Percentiles rank a stretch among this genome's conserved stretches.
phyloP scores from a whole-genome alignment of 495 filamentous ascomycete species.

The Penicillium cataractarum region DNA sequence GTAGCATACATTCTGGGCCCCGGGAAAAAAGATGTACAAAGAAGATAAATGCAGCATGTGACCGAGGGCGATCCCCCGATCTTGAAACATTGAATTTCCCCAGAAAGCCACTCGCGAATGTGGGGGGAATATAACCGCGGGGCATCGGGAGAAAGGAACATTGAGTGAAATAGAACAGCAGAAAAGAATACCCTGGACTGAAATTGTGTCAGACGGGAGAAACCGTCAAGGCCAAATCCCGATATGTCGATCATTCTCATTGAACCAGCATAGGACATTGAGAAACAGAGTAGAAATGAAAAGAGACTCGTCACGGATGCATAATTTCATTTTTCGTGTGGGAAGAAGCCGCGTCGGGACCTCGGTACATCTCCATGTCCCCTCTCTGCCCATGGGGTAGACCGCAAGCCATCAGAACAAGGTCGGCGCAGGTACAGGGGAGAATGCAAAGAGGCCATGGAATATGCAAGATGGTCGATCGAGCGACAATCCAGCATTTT shows the following conservation, averaged over 20 bases:
- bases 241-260: conserved; percentile 5
- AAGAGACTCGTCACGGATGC: conserved; percentile 22
- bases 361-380: conserved; percentile 16
- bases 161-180: neutral
- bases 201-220: neutral
- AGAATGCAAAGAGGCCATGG: neutral
- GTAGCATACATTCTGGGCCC: conserved; percentile 24
- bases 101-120: neutral
- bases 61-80: neutral
- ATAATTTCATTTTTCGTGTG: conserved; percentile 24
- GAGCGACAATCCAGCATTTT: conserved; percentile 1
- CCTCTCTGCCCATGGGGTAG: conserved; percentile 4
- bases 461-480: conserved; percentile 7
- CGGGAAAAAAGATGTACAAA: conserved; percentile 9
- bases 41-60: conserved; percentile 11
- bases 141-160: neutral
- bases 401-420: conserved; percentile 6
- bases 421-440: conserved; percentile 1
- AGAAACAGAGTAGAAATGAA: conserved; percentile 5
- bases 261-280: neutral
- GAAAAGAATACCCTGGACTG: neutral
- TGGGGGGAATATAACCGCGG: neutral
- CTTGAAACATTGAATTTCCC: neutral
- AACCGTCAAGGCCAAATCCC: neutral
- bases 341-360: conserved; percentile 14